These are phyloP conservation scores for Cyberlindnera mycetangii DNA, from an alignment of 805 yeast species.

Conservation along the genomic window DNA sequence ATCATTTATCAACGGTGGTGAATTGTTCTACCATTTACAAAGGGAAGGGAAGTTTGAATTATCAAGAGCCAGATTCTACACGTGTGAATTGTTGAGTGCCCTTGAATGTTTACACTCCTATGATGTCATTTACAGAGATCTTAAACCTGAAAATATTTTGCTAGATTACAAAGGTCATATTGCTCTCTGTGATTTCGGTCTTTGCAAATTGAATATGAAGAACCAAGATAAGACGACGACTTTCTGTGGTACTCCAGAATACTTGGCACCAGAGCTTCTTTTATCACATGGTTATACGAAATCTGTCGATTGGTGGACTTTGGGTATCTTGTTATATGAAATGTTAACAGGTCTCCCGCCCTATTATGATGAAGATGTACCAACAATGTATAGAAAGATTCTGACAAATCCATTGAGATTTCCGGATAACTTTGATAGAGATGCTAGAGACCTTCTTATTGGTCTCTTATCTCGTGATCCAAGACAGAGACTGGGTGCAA, in stretches of 20 bases:
- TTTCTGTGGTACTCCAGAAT: conserved; percentile 98
- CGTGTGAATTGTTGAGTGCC: conserved; percentile 91
- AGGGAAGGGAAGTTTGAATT: conserved; percentile 85
- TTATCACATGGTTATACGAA: conserved; percentile 93
- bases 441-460: conserved; percentile 76
- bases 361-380: conserved; percentile 90
- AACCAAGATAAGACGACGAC: conserved; percentile 85
- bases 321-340: conserved; percentile 89
- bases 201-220: conserved; percentile 93
- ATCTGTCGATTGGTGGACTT: conserved; percentile 98
- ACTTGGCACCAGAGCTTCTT: conserved; percentile 90
- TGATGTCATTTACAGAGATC: conserved; percentile 91
- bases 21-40: conserved; percentile 90
- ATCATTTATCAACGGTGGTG: conserved; percentile 96
- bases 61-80: conserved; percentile 87
- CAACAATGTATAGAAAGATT: conserved; percentile 91
- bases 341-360: conserved; percentile 98
- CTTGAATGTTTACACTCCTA: conserved; percentile 86
- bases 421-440: conserved; percentile 83
- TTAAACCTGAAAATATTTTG: conserved; percentile 93
- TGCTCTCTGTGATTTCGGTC: conserved; percentile 95
- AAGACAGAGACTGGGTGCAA: conserved; percentile 64
- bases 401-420: conserved; percentile 84
- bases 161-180: conserved; percentile 97
- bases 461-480: conserved; percentile 86